Evolutionary conservation across 192 early-diverging fungal genomes (phyloP).

Genomic region (Chytriomyces sp.): DNA sequence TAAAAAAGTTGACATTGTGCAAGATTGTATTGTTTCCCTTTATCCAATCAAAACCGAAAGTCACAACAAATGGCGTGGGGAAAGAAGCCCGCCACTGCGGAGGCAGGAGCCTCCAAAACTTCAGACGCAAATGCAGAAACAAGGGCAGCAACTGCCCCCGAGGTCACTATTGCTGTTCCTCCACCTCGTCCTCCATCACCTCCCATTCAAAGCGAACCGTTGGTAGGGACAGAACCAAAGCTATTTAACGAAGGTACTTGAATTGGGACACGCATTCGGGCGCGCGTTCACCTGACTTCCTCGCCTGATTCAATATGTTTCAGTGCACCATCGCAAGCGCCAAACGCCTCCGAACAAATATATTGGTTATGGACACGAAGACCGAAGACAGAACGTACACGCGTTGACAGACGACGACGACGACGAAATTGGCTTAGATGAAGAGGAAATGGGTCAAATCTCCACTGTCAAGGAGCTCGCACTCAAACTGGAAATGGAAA

Average conservation of each 20-base stretch:
- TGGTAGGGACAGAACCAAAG: too few species aligned
- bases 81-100: background rate
- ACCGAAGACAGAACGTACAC: too few species aligned
- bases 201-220: too few species aligned
- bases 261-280: background rate
- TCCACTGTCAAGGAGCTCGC: background rate
- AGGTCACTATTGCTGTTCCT: background rate
- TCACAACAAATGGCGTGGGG: background rate
- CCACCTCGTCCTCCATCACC: background rate
- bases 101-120: background rate
- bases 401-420: background rate
- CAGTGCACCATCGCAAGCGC: background rate
- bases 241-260: too few species aligned
- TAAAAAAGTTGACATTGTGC: too few species aligned
- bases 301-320: background rate
- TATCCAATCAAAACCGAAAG: background rate
- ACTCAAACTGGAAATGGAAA: constrained; percentile 20
- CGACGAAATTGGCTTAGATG: background rate
- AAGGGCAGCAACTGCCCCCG: background rate
- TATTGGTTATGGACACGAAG: background rate
- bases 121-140: background rate
- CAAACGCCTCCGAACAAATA: background rate
- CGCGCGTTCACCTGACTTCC: background rate
- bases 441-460: constrained; percentile 6
- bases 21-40: too few species aligned